Evolutionary conservation across 148 eudicot species (phyloP), one percentile per base, ranked within the genome.

Genomic region (Euryodendron excelsum): DNA sequence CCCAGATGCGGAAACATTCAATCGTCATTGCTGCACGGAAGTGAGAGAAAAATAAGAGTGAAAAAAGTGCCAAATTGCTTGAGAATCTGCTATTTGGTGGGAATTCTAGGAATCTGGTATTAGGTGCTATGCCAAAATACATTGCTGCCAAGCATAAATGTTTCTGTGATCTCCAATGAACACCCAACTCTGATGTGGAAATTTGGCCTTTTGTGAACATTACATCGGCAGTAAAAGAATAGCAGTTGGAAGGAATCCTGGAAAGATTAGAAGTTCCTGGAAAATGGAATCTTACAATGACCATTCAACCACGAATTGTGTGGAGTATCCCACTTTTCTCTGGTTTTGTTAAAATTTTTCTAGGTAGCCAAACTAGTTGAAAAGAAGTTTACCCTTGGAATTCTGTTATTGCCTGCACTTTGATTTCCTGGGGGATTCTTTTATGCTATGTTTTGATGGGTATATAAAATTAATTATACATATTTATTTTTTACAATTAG

Each of bases 51-150:
- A n/a, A n/a, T n/a, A n/a, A n/a, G n/a, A n/a, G n/a, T n/a, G n/a
- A n/a, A n/a, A n/a, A n/a, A n/a, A n/a, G 31, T 53, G 21, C 44
- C 44, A 33, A 73, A 20, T 73, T 73, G 76, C 45, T 48, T 4
- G 60, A 28, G 59, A 72, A 48, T 72, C 25, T 71, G 4, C 15
- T 5, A 3, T 21, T 2, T 17, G 17, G 13, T 18, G 21, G 31
- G 11, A 72, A 50, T 28, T 28, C 37, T 72, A 7, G 55, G 74
- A 70, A 70, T 70, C 36, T 70, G 45, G 63, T 53, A 73, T n/a
- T 73, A 36, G 53, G 33, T 53, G 31, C 76, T 53, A 10, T 53
- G 21, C 70, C 44, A 39, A n/a, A n/a, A 65, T 34, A 17, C 41
- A 20, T 34, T 2, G 4, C 0, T 0, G 67, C 14, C 25, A 15